Conservation (phyloP, 805 yeast genomes). For the Spathaspora hagerdaliae region DNA sequence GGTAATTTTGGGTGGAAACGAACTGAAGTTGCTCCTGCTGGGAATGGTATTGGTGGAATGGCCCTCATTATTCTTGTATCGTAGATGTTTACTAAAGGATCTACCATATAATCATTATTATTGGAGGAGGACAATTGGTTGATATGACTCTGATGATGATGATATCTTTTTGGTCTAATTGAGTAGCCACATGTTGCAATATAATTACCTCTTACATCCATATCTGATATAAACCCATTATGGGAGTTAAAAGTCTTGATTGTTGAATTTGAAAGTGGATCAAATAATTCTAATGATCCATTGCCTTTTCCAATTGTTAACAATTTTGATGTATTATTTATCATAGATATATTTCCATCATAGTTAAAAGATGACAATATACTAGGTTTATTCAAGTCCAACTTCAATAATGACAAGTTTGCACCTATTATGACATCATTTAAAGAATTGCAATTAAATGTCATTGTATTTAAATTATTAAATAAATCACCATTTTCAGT, state of each 20-base stretch:
- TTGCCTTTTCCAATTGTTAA: constrained; percentile 55
- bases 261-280: constrained; percentile 45
- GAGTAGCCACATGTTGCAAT: constrained; percentile 82
- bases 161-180: constrained; percentile 51
- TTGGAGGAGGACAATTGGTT: constrained; percentile 18
- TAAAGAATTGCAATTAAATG: constrained; percentile 24
- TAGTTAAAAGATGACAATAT: constrained; percentile 29
- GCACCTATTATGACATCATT: constrained; percentile 8
- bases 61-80: constrained; percentile 73
- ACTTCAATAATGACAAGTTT: constrained; percentile 18
- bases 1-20: constrained; percentile 84
- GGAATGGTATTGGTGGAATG: constrained; percentile 77
- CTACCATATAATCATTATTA: constrained; percentile 36
- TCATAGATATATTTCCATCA: constrained; percentile 39
- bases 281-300: constrained; percentile 64
- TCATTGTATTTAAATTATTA: constrained; percentile 26
- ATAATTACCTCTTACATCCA: constrained; percentile 62
- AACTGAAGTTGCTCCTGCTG: constrained; percentile 84
- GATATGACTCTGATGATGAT: constrained; percentile 3
- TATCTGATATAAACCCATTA: constrained; percentile 56
- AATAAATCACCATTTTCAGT: constrained; percentile 12
- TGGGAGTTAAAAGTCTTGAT: constrained; percentile 57
- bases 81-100: constrained; percentile 79
- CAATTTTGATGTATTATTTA: constrained; percentile 45
- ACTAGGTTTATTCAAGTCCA: constrained; percentile 31